phyloP scores from a whole-genome alignment of 2,329 filamentous ascomycete species.

The Fusarium equiseti region DNA sequence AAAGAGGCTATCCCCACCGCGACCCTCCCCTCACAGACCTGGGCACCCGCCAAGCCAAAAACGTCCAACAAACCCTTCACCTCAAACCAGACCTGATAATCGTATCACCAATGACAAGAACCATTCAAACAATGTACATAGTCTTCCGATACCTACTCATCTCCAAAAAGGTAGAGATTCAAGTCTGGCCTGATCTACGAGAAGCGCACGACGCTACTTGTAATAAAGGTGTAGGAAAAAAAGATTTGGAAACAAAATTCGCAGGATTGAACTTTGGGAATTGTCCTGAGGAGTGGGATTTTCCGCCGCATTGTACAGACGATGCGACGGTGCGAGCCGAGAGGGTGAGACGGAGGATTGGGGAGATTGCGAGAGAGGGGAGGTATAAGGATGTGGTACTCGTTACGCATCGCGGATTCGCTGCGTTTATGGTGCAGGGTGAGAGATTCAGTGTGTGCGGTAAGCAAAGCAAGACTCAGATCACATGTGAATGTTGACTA shows the following conservation, averaged over 20 bases:
- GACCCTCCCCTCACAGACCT: conserved; percentile 37
- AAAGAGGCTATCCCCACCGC: conserved; percentile 34
- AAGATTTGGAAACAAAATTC: conserved; percentile 32
- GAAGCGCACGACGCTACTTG: conserved; percentile 45
- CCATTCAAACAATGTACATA: conserved; percentile 40
- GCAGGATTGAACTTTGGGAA: conserved; percentile 36
- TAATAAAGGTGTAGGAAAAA: conserved; percentile 38
- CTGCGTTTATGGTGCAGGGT: conserved; percentile 39
- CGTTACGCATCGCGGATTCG: conserved; percentile 38
- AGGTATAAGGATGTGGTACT: conserved; percentile 36
- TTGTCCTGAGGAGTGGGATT: conserved; percentile 39
- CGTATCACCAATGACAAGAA: conserved; percentile 36
- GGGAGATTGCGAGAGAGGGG: conserved; percentile 5
- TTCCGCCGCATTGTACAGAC: conserved; percentile 24
- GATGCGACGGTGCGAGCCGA: conserved; percentile 37
- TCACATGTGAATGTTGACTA: neutral
- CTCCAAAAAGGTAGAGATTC: conserved; percentile 1
- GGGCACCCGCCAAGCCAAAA: conserved; percentile 17
- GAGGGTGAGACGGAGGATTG: conserved; percentile 32
- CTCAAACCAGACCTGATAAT: conserved; percentile 24
- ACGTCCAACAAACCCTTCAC: neutral
- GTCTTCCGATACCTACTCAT: conserved; percentile 26
- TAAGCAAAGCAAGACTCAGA: neutral
- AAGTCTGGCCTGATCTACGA: conserved; percentile 44
- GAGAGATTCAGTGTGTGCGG: conserved; percentile 38